Base-by-base conservation (phyloP, 345 rosid genomes). In the Populus tremula region DNA sequence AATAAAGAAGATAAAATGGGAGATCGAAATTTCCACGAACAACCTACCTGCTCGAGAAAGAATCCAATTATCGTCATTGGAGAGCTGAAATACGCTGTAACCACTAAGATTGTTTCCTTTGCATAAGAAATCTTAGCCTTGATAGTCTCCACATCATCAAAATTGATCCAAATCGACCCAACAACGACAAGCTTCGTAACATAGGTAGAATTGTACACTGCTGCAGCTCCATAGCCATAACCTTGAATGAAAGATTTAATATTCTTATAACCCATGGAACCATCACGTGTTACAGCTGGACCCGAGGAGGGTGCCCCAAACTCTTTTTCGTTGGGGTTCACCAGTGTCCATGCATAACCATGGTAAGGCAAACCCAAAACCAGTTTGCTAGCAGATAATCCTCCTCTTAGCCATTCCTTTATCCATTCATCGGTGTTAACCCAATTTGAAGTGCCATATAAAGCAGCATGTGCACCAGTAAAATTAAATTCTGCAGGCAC, bases 81-180 rank as follows among this genome's bases (percentile, higher is more conserved):
- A 0, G 10, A 87, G 83, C 27, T 75, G 77, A 79, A 84, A 90
- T 1, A 73, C 87, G 25, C 0, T 50, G 72, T 86, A 89, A 63
- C 91, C 93, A 38, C 47, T 79, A 5, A 89, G 81, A 9, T 73
- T 73, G 36, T 84, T 85, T 59, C 75, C 83, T 68, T 82, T 47
- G 87, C 84, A 76, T 87, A 89, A 27, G 79, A 69, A 74, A 84
- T 77, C 75, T 87, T 87, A 17, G 78, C 68, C 76, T 45, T 76
- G 12, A 87, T 61, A 47, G 79, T 81, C 56, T 85, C 86, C n/a
- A 74, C 82, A 63, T 77, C 88, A 45, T 86, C 89, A 59, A 83
- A 89, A 77, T 79, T 84, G 50, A 89, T 74, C 92, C 92, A 87
- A 31, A 0, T 2, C 9, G 49, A 53, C 23, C 83, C 81, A 43